phyloP scores from a whole-genome alignment of 2,329 filamentous ascomycete species.

The Nannizzia gypsea region DNA sequence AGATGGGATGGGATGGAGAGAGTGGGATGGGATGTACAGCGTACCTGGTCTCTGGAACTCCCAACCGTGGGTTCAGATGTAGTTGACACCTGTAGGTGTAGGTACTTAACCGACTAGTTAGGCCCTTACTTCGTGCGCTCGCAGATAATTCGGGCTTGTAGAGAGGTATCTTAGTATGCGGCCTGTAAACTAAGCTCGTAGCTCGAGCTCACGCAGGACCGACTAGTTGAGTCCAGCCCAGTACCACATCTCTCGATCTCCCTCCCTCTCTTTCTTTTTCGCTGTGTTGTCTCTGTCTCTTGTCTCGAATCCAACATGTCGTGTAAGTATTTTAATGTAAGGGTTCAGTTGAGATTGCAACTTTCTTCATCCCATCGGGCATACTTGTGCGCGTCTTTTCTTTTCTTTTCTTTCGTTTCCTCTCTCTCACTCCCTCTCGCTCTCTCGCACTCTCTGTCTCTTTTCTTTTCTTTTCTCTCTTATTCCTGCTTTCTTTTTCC shows the following conservation, averaged over 20 bases:
- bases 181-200: background rate
- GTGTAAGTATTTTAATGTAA: background rate
- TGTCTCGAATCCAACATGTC: background rate
- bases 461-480: background rate
- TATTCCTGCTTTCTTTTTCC: background rate
- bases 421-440: background rate
- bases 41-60: background rate
- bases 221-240: background rate
- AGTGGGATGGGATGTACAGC: background rate
- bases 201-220: background rate
- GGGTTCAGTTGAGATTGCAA: background rate
- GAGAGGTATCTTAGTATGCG: no score
- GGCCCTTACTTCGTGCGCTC: no score
- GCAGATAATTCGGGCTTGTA: background rate
- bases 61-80: background rate
- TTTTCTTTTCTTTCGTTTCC: background rate
- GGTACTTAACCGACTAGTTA: background rate
- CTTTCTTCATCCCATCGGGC: background rate
- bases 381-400: background rate
- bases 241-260: background rate
- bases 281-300: no score
- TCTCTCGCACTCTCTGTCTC: background rate
- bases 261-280: no score
- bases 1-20: background rate
- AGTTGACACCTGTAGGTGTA: background rate